Base-by-base conservation (phyloP, 1,139 yeast species). In the Debaryomyces fabryi region DNA sequence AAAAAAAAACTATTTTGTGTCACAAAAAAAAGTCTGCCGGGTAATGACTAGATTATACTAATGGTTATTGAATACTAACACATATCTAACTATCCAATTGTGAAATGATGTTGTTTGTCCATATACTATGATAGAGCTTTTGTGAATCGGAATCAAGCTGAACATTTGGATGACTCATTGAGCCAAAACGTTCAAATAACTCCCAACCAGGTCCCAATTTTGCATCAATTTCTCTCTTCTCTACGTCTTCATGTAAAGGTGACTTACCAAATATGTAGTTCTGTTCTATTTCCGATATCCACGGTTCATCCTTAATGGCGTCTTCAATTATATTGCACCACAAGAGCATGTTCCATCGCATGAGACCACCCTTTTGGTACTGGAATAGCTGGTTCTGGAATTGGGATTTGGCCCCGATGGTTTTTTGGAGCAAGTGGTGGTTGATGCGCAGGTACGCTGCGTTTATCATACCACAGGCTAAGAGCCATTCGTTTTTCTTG, bases 381-480 rank as follows among this genome's bases (percentile, higher is more conserved):
- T 70, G 69, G 50, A 79, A 78, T 59, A 86, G 68, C 43, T 77
- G 79, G 43, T 77, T 73, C 47, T 79, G 66, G 13, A 83, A 73
- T 32, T 72, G 68, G 6, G 76, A 64, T 48, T 72, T 77, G 23
- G 80, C 72, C 1, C 86, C 83, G 8, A 83, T 69, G 45, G 74
- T 77, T 9, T 67, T 60, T 8, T 68, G 61, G 15, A 85, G 64
- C 25, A 74, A 60, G 21, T 69, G 69, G 50, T 79, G 76, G 59
- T 83, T 83, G 33, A 85, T 73, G 12, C 85, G 69, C 12, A 74
- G 68, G 46, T 82, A 83, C 12, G 85, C 83, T 6, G 85, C 78
- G 38, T 85, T 73, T 0, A 85, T 72, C 52, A 86, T 62, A 0
- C 91, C 92, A 61, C 88, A 83, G 1, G 86, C 81, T 25, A 86